Conservation (phyloP, 2,329 filamentous ascomycete species). For the Pseudonectria foliicola region DNA sequence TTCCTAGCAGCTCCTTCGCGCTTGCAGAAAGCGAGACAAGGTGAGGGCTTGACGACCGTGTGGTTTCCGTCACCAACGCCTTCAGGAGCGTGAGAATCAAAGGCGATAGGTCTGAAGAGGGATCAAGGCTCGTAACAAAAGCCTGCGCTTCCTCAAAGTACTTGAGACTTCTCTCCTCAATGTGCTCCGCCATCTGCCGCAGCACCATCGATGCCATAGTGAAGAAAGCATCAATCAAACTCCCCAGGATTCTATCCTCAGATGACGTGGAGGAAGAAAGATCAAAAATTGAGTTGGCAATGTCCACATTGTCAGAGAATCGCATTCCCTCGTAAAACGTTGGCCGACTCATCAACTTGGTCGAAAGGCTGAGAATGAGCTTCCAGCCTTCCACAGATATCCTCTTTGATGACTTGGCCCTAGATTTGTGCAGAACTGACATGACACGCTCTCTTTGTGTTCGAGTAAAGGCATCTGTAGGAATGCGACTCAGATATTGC, state of each 20-base stretch:
- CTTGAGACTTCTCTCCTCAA: conserved; percentile 35
- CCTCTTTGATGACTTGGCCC: conserved; percentile 19
- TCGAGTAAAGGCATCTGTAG: conserved; percentile 34
- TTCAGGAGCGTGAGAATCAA: conserved; percentile 31
- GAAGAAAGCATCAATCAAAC: conserved; percentile 28
- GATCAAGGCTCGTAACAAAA: conserved; percentile 20
- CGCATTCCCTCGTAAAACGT: conserved; percentile 43
- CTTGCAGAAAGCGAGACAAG: conserved; percentile 16
- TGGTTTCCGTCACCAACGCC: conserved; percentile 23
- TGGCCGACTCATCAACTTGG: conserved; percentile 43
- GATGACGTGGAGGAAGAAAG: conserved; percentile 18
- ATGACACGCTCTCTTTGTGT: conserved; percentile 38
- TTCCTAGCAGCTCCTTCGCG: conserved; percentile 22
- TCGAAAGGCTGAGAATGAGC: conserved; percentile 36
- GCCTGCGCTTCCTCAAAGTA: conserved; percentile 28
- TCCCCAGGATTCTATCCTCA: conserved; percentile 21
- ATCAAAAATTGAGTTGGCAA: conserved; percentile 27
- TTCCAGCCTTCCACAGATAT: conserved; percentile 27
- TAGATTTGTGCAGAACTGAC: conserved; percentile 23
- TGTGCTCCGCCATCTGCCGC: conserved; percentile 37
- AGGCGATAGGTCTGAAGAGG: conserved; percentile 18
- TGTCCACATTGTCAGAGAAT: conserved; percentile 30
- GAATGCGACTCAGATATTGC: conserved; percentile 26
- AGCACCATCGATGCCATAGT: conserved; percentile 26
- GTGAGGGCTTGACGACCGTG: conserved; percentile 20